phyloP scores from a whole-genome alignment of 2,329 filamentous ascomycete species.

The Penicillium concentricum region DNA sequence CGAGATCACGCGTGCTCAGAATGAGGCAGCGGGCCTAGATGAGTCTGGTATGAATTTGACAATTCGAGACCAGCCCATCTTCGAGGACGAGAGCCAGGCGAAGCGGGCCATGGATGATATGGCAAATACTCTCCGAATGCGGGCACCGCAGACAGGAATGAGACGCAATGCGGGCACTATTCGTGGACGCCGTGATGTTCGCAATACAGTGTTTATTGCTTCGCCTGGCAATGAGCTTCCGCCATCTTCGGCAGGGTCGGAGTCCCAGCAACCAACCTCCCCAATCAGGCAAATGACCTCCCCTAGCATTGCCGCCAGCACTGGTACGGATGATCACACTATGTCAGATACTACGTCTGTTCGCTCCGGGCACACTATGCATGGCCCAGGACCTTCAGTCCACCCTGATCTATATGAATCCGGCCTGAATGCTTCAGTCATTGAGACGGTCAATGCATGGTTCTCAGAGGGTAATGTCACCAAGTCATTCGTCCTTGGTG shows the following conservation, averaged over 20 bases:
- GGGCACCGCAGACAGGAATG: conserved; percentile 53
- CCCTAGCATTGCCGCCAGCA: conserved; percentile 45
- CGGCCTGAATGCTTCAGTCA: conserved; percentile 82
- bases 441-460: conserved; percentile 84
- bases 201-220: conserved; percentile 84
- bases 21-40: conserved; percentile 44
- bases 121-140: conserved; percentile 49
- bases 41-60: conserved; percentile 48
- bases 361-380: conserved; percentile 79
- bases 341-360: conserved; percentile 88
- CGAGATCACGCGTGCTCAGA: conserved; percentile 46
- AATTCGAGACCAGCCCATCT: conserved; percentile 51
- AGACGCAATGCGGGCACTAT: conserved; percentile 72
- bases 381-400: conserved; percentile 64
- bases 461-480: conserved; percentile 74
- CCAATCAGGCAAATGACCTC: conserved; percentile 45
- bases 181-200: conserved; percentile 83
- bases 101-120: conserved; percentile 49
- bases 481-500: conserved; percentile 74
- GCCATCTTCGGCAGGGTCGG: conserved; percentile 25
- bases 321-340: conserved; percentile 61
- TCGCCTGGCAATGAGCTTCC: conserved; percentile 39
- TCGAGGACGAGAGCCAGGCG: conserved; percentile 51
- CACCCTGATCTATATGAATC: conserved; percentile 79
- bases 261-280: conserved; percentile 33